phyloP scores from a whole-genome alignment of 2,329 filamentous ascomycete species.

The Diaporthe caulivora region DNA sequence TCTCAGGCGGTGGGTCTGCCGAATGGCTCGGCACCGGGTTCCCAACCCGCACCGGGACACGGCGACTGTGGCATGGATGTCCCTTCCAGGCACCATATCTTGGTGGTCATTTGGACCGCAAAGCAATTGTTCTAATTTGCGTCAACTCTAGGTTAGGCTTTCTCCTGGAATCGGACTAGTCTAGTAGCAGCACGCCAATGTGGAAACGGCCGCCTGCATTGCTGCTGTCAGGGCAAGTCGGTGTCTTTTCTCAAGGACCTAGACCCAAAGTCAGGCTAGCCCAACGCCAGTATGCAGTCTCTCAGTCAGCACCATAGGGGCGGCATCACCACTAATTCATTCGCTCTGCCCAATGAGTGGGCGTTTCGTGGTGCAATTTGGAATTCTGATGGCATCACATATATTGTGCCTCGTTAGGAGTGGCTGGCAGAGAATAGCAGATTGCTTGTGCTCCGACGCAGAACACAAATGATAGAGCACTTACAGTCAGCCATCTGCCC shows the following conservation, averaged over 20 bases:
- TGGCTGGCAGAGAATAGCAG: neutral
- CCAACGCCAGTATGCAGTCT: slow-evolving; percentile 20
- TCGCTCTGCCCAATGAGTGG: neutral
- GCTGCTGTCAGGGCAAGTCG: neutral
- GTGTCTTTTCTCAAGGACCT: neutral
- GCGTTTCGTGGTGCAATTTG: neutral
- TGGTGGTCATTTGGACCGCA: neutral
- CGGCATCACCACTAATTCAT: slow-evolving; percentile 34
- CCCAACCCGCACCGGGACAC: neutral
- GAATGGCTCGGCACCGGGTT: neutral
- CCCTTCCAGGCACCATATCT: neutral
- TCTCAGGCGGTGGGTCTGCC: neutral
- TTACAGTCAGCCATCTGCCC: neutral
- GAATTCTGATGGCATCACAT: slow-evolving; percentile 3
- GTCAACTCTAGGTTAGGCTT: neutral
- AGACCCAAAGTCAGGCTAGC: slow-evolving; percentile 4
- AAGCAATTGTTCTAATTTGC: neutral
- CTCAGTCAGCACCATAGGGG: slow-evolving; percentile 6
- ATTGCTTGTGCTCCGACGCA: neutral
- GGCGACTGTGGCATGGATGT: neutral
- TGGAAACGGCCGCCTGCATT: neutral
- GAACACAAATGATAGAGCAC: neutral
- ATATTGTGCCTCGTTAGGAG: neutral
- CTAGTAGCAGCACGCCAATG: neutral
- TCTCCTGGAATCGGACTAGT: neutral